These are phyloP conservation scores for Geotrichum restrictum DNA, from an alignment of 1,139 yeast genomes.

Conservation along the genomic window DNA sequence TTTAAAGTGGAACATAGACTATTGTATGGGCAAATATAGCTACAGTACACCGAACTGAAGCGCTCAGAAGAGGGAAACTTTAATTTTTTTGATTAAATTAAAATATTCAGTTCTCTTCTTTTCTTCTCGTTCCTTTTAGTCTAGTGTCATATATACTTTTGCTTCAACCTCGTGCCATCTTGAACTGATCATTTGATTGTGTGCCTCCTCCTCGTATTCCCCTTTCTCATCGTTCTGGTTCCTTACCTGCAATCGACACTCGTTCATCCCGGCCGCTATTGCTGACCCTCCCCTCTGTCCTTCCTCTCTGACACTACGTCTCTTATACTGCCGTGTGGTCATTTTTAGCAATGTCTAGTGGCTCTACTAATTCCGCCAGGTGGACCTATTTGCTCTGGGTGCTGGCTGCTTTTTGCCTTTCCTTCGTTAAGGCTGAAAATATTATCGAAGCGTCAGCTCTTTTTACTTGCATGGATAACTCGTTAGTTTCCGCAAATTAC, in stretches of 20 bases:
- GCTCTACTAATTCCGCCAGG: too few species aligned
- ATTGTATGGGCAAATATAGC: too few species aligned
- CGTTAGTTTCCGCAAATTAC: conserved; percentile 75
- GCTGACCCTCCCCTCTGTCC: background rate
- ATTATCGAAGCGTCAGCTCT: conserved; percentile 47
- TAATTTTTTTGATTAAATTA: too few species aligned
- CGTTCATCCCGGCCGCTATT: background rate
- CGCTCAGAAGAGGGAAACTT: too few species aligned
- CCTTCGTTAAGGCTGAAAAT: conserved; percentile 22
- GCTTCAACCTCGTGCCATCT: too few species aligned
- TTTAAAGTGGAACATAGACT: background rate
- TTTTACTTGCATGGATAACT: conserved; percentile 88
- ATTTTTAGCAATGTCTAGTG: background rate
- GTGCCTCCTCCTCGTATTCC: background rate
- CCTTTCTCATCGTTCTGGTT: background rate
- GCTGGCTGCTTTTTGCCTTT: background rate
- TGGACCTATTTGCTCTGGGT: too few species aligned
- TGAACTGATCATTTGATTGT: background rate
- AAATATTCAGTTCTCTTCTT: too few species aligned
- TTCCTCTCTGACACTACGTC: background rate
- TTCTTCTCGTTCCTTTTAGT: too few species aligned
- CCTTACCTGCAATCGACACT: background rate
- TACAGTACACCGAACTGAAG: too few species aligned
- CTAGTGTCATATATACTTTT: too few species aligned
- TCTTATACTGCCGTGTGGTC: background rate